Conservation (phyloP, 805 yeast genomes). For the Cyberlindnera maclurae region DNA sequence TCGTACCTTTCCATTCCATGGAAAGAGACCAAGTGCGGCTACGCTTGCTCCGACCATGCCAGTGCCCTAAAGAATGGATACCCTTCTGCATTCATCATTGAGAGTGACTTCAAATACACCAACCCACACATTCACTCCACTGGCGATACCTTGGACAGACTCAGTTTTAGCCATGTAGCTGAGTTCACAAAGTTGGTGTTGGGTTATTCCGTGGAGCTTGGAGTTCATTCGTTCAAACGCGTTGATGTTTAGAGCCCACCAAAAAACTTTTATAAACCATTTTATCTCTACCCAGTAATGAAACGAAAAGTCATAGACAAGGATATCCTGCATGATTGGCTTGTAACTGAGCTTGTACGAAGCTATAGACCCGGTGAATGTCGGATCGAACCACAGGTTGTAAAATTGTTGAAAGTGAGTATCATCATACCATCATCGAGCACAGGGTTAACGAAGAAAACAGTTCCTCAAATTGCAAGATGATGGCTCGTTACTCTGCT, state of each 20-base stretch:
- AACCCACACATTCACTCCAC: conserved; percentile 71
- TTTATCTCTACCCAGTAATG: not conserved
- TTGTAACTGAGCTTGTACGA: not conserved
- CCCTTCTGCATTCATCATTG: conserved; percentile 80
- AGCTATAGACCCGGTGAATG: not conserved
- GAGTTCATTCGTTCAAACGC: conserved; percentile 26
- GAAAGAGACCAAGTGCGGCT: conserved; percentile 76
- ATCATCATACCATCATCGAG: not conserved
- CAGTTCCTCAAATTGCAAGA: conserved; percentile 3
- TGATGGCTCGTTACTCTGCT: conserved; percentile 6
- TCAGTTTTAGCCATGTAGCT: conserved; percentile 69
- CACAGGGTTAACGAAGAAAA: not conserved
- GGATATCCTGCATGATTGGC: conserved; percentile 1
- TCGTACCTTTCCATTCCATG: conserved; percentile 62
- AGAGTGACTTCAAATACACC: conserved; percentile 56
- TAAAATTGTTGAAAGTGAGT: conserved; percentile 2
- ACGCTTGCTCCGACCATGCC: conserved; percentile 91
- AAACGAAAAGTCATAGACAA: conserved; percentile 1
- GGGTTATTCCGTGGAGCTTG: conserved; percentile 69
- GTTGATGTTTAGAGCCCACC: conserved; percentile 1
- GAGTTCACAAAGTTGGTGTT: conserved; percentile 76
- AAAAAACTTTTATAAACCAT: not conserved
- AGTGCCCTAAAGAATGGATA: conserved; percentile 77
- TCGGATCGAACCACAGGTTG: not conserved
- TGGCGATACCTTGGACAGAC: conserved; percentile 73